phyloP scores from a whole-genome alignment of 495 filamentous ascomycete genomes.

The Aspergillus indologenus region DNA sequence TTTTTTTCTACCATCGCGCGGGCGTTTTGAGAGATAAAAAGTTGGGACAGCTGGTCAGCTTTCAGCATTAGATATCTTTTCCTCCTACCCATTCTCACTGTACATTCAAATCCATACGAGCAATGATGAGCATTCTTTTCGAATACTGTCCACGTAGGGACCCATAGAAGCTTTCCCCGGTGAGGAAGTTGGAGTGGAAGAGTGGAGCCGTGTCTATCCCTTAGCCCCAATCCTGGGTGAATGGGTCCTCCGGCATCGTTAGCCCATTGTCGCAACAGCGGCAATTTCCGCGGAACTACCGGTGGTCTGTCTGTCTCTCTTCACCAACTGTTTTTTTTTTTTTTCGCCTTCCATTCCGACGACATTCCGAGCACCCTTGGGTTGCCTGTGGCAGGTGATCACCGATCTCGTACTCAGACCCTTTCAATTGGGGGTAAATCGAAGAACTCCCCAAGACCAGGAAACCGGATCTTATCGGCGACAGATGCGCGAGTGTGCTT shows the following conservation, averaged over 20 bases:
- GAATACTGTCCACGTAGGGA: background rate
- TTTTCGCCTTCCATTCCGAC: too few relatives aligned
- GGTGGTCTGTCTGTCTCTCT: too few relatives aligned
- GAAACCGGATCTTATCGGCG: background rate
- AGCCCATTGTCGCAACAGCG: too few relatives aligned
- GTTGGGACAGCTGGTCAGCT: background rate
- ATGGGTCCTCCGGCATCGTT: background rate
- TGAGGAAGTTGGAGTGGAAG: background rate
- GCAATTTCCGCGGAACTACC: background rate
- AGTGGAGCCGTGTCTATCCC: background rate
- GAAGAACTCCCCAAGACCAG: too few relatives aligned
- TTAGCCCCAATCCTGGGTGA: background rate
- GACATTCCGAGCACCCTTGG: too few relatives aligned
- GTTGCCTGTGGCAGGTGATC: background rate
- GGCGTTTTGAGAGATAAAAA: constrained; percentile 21
- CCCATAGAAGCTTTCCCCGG: background rate
- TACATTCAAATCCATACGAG: constrained; percentile 12
- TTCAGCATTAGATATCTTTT: constrained; percentile 9
- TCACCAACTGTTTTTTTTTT: too few relatives aligned
- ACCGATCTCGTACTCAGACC: background rate
- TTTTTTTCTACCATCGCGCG: constrained; percentile 13
- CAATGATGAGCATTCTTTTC: constrained; percentile 20
- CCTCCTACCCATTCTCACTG: constrained; percentile 4
- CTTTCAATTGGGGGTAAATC: too few relatives aligned
- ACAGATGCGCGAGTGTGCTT: background rate